Evolutionary conservation across 306 rosid genomes (phyloP).

Genomic region (Dalbergia oliveri): DNA sequence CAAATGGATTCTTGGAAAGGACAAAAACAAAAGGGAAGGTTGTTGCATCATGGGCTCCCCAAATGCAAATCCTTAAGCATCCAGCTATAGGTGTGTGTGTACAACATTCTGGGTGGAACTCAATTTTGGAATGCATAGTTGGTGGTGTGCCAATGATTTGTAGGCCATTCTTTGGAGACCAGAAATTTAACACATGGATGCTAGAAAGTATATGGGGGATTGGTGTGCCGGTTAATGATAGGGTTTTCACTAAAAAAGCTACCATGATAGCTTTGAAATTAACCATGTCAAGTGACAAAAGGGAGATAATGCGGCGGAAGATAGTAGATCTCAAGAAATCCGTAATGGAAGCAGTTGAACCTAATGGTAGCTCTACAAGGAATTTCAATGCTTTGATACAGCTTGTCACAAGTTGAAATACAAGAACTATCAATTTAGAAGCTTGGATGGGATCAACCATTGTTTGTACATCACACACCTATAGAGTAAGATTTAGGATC

Average conservation of each 20-base stretch:
- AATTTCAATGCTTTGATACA: conserved; percentile 52
- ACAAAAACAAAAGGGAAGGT: conserved; percentile 54
- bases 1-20: conserved; percentile 50
- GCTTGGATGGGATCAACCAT: not conserved
- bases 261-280: conserved; percentile 40
- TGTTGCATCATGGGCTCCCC: conserved; percentile 72
- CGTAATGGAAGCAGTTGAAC: conserved; percentile 45
- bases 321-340: conserved; percentile 29
- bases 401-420: conserved; percentile 34
- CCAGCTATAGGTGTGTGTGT: conserved; percentile 57
- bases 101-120: conserved; percentile 81
- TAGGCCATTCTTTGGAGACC: conserved; percentile 74
- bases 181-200: conserved; percentile 53
- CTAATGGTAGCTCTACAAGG: conserved; percentile 56
- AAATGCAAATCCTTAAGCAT: conserved; percentile 56
- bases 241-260: conserved; percentile 49
- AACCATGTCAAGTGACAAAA: conserved; percentile 47
- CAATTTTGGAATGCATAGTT: conserved; percentile 62
- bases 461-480: not conserved
- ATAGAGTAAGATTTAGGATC: not conserved
- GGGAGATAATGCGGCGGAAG: conserved; percentile 55
- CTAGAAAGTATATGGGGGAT: conserved; percentile 59
- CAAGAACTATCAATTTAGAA: not conserved
- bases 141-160: conserved; percentile 77
- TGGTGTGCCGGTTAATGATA: conserved; percentile 60